phyloP scores from a whole-genome alignment of 1,139 yeast genomes.

The Yamadazyma siamensis region DNA sequence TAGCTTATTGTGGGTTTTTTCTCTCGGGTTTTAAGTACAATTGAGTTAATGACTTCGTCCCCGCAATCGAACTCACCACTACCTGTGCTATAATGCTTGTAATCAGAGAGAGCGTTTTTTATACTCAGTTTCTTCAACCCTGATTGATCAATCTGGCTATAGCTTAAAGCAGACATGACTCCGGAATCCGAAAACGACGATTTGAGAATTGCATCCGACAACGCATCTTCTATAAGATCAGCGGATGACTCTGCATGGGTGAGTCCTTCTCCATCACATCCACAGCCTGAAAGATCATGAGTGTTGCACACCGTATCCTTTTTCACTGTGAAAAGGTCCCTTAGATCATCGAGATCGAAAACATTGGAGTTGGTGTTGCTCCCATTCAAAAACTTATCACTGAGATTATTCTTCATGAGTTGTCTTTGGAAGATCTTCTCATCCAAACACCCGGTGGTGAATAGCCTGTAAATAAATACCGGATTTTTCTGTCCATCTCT shows the following conservation, averaged over 20 bases:
- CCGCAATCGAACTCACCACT: conserved; percentile 2
- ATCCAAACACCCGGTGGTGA: conserved; percentile 87
- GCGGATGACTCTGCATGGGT: conserved; percentile 1
- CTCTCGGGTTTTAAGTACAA: conserved; percentile 5
- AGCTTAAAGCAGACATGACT: conserved; percentile 55
- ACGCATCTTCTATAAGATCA: conserved; percentile 4
- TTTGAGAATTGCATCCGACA: conserved; percentile 6
- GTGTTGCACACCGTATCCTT: conserved; percentile 62
- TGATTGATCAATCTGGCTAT: conserved; percentile 31
- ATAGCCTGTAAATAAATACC: conserved; percentile 77
- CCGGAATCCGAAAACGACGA: conserved; percentile 13
- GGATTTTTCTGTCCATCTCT: conserved; percentile 86
- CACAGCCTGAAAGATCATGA: conserved; percentile 78
- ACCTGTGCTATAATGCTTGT: conserved; percentile 56
- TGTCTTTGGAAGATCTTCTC: conserved; percentile 96
- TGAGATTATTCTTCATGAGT: conserved; percentile 74
- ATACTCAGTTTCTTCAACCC: conserved; percentile 38
- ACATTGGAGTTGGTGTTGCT: conserved; percentile 38
- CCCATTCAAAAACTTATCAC: conserved; percentile 72
- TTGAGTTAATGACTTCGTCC: conserved; percentile 10
- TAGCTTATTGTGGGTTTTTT: conserved; percentile 9
- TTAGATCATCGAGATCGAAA: conserved; percentile 63
- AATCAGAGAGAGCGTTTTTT: conserved; percentile 56
- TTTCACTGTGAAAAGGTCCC: conserved; percentile 67
- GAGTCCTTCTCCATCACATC: conserved; percentile 54